Percentiles rank a stretch among this genome's conserved stretches.
phyloP scores from a whole-genome alignment of 2,329 filamentous ascomycete genomes.

The Botrytis byssoidea region DNA sequence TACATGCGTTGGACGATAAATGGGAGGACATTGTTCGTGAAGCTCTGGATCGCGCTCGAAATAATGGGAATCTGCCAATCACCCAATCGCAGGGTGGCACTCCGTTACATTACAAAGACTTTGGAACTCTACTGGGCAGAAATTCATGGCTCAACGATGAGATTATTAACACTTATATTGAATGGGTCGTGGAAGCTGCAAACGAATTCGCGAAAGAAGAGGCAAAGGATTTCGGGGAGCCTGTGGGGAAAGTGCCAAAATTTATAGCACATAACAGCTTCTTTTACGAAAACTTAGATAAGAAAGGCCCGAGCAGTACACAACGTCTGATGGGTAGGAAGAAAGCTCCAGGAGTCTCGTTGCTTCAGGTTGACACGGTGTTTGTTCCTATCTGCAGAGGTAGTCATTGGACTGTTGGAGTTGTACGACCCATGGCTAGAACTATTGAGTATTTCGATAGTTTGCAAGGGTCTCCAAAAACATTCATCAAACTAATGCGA shows the following conservation, averaged over 20 bases:
- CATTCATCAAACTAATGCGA: conserved; percentile 46
- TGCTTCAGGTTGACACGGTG: conserved; percentile 64
- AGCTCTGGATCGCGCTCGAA: conserved; percentile 33
- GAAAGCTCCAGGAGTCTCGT: conserved; percentile 57
- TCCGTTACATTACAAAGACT: conserved; percentile 56
- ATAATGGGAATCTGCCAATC: conserved; percentile 38
- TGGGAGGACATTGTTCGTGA: conserved; percentile 43
- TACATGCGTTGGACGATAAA: conserved; percentile 39
- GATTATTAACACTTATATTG: conserved; percentile 66
- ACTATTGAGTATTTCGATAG: conserved; percentile 71
- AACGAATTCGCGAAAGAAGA: conserved; percentile 54
- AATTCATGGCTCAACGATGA: conserved; percentile 74
- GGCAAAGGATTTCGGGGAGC: conserved; percentile 27
- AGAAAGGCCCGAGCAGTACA: conserved; percentile 48
- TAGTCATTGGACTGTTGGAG: conserved; percentile 70
- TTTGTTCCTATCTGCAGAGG: conserved; percentile 66
- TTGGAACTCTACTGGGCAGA: conserved; percentile 57
- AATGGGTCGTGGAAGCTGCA: conserved; percentile 57
- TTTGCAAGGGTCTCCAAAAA: conserved; percentile 46
- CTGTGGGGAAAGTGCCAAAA: conserved; percentile 53
- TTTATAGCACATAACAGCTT: conserved; percentile 64
- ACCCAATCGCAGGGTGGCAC: conserved; percentile 50
- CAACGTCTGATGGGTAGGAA: conserved; percentile 57
- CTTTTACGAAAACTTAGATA: conserved; percentile 58
- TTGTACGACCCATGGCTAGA: conserved; percentile 60